These are phyloP conservation scores for Russula olivacea DNA, from an alignment of 768 basidiomycete species.

Conservation along the genomic window DNA sequence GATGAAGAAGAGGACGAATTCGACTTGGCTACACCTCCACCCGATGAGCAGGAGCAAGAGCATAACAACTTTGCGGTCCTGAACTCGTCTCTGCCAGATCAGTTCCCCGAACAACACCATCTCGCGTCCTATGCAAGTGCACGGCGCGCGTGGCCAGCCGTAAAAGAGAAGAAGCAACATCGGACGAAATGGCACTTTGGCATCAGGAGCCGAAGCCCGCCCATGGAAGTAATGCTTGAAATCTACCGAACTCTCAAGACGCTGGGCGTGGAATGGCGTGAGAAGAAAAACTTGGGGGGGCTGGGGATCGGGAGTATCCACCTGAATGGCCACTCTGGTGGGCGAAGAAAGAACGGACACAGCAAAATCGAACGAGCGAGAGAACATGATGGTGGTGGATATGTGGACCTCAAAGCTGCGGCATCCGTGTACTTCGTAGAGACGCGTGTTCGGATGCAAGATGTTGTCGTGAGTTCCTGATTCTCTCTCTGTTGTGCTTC, in stretches of 20 bases:
- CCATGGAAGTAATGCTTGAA: constrained; percentile 99
- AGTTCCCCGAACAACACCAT: constrained; percentile 59
- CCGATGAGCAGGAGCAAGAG: constrained; percentile 35
- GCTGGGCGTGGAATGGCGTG: constrained; percentile 96
- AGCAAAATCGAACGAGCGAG: constrained; percentile 55
- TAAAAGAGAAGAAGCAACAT: constrained; percentile 62
- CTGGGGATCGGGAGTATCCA: constrained; percentile 46
- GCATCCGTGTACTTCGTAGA: constrained; percentile 88
- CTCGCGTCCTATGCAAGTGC: constrained; percentile 61
- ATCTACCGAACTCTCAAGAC: constrained; percentile 89
- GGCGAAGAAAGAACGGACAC: constrained; percentile 33
- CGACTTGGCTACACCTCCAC: constrained; percentile 43
- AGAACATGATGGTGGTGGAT: constrained; percentile 53
- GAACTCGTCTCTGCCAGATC: constrained; percentile 73
- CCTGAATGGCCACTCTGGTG: constrained; percentile 3
- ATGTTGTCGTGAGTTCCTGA: constrained; percentile 70
- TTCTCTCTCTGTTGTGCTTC: constrained; percentile 9
- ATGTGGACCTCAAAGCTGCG: constrained; percentile 59
- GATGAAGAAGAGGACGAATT: constrained; percentile 49
- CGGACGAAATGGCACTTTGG: constrained; percentile 98
- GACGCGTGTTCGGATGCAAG: constrained; percentile 81
- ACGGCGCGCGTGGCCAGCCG: constrained; percentile 37
- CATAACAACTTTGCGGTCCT: constrained; percentile 78
- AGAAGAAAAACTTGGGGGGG: constrained; percentile 74
- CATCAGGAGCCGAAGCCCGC: constrained; percentile 87